Base-by-base conservation (phyloP, 1,139 yeast genomes). In the Yarrowia galli region DNA sequence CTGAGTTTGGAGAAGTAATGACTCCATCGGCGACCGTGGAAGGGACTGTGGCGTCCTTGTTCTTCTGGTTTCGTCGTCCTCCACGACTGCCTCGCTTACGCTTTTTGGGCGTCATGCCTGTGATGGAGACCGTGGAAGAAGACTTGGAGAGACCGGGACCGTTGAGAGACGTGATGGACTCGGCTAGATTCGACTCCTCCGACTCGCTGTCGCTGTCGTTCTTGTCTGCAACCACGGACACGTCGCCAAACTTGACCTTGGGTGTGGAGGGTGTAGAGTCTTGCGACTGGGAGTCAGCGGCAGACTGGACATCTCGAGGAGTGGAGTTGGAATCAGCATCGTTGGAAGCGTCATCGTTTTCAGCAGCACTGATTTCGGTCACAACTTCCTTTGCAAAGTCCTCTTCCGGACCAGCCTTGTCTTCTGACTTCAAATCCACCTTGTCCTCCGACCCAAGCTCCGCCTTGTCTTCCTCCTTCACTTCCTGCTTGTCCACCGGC, bases 51-150 rank as follows among this genome's bases (percentile, higher is more conserved):
- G 68, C 51, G 53, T 69, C 67, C 70, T 65, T 79, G 78, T 42
- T 58, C 75, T 83, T 85, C 72, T 68, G 67, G 48, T 70, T 82
- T 72, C 85, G 86, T 71, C 86, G 87, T 0, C 97, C 97, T 9
- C 97, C 98, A 70, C 98, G 82, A 16, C 89, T 83, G 5, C 98
- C 98, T 74, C 98, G 84, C 75, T 91, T 92, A 28, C 98, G 82
- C 74, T 85, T 88, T 77, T 81, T 83, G 56, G 64, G 40, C 45
- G 49, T 42, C 49, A 58, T 32, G 22, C 51, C 51, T 1, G 49
- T n/a, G 51, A 58, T 58, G 13, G 64, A 58, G 3, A 22, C 40
- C 3, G 64, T 15, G 4, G 64, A 58, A 7, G 48, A 23, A 3
- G 64, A 58, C 32, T 58, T 58, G 28, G 64, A 42, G 12, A 56